Evolutionary conservation across 2,329 filamentous ascomycete species (phyloP), one percentile per base, ranked within the genome.

Genomic region (Cercospora brassicicola): DNA sequence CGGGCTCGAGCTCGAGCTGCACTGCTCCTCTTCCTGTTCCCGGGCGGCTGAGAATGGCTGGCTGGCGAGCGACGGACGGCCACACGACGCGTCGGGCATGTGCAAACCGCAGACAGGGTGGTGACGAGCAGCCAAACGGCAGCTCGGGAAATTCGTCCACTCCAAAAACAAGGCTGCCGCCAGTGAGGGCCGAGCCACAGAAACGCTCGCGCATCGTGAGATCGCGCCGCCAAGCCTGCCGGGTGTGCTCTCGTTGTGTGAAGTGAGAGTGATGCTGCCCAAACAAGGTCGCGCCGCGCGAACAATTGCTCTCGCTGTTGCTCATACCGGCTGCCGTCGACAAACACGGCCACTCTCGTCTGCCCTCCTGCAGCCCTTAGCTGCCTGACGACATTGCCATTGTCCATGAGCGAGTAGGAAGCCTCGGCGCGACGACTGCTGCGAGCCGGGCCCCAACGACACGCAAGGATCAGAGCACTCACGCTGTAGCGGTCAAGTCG

Each of bases 201-300:
- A n/a, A 57, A 57, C 48, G 26, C 26, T 57, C 53, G 26, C 53
- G 53, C 53, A 57, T 57, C 53, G 53, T 57, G 53, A 51, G 45
- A 57, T 57, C 53, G 53, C 30, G 53, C 53, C 30, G 53, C 53
- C 53, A 57, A 57, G 53, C 53, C 23, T 18, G 23, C 26, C 23
- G 36, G 36, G 36, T 42, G 36, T 3, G 36, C 36, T n/a, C 15
- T 42, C 36, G 36, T 42, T 30, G 42, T 18, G 53, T n/a, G 53
- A 28, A 28, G 26, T n/a, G 20, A 28, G 48, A 15, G 53, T 30
- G 20, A 26, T 57, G 53, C 53, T 57, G 53, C 53, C 53, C 53
- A 57, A 57, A 30, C 53, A 56, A 56, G 28, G 23, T 31, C 13
- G 33, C 33, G 33, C 13, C 33, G 33, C 33, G 33, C 33, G 33